Evolutionary conservation across 345 rosid genomes (phyloP).

Genomic region (Aquilaria yunnanensis): DNA sequence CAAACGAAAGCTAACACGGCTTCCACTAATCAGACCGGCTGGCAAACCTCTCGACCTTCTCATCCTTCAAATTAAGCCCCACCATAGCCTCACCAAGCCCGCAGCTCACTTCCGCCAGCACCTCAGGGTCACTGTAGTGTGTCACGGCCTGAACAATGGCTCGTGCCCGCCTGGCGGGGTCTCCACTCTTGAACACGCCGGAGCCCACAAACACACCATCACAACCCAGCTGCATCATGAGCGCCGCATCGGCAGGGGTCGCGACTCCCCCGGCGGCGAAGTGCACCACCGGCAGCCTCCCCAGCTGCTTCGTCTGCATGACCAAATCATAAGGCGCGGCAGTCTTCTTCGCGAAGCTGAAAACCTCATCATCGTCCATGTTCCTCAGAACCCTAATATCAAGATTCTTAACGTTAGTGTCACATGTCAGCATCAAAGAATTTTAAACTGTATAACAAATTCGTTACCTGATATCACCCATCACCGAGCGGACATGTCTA

Average conservation of each 20-base stretch:
- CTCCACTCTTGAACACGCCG: conserved; percentile 66
- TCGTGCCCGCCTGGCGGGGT: conserved; percentile 54
- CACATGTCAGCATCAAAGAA: too few species aligned
- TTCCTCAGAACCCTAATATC: conserved; percentile 38
- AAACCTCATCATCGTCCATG: conserved; percentile 83
- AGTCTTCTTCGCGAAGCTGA: conserved; percentile 56
- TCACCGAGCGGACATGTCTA: conserved; percentile 72
- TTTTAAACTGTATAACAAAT: too few species aligned
- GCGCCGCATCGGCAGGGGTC: conserved; percentile 73
- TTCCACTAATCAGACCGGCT: conserved; percentile 42
- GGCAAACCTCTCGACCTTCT: conserved; percentile 71
- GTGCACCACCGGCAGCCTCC: conserved; percentile 62
- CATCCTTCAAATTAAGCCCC: conserved; percentile 57
- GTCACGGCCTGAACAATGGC: conserved; percentile 72
- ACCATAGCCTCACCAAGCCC: conserved; percentile 75
- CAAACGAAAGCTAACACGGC: too few species aligned
- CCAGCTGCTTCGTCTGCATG: conserved; percentile 69
- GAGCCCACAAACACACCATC: conserved; percentile 72
- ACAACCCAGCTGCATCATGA: conserved; percentile 76
- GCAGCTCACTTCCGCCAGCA: conserved; percentile 65
- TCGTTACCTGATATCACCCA: conserved; percentile 32
- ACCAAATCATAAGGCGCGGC: conserved; percentile 63
- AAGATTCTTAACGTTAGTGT: too few species aligned
- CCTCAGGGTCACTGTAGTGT: conserved; percentile 47
- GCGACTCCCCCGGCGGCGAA: conserved; percentile 76